A percentile compares a stretch with the other conserved stretches of the same genome.
Evolutionary conservation across 2,329 filamentous ascomycete species (phyloP).

Genomic region (Diatrype stigma): DNA sequence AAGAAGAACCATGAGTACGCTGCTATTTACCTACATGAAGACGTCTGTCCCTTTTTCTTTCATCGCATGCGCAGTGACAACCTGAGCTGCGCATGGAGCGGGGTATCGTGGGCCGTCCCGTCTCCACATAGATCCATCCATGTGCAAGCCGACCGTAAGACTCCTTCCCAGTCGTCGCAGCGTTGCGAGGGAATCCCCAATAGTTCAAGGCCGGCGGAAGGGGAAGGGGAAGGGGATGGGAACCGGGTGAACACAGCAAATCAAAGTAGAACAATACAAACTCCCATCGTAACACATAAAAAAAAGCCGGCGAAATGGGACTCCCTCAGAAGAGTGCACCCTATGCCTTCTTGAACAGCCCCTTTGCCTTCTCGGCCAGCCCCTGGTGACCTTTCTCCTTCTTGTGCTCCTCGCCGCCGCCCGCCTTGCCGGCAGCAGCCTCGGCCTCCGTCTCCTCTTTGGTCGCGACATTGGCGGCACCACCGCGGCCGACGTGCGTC

Average conservation of each 20-base stretch:
- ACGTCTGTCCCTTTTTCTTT: neutral
- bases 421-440: constrained; percentile 54
- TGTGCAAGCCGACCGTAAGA: neutral
- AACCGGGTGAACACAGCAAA: no score
- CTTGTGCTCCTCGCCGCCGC: constrained; percentile 20
- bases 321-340: constrained; percentile 8
- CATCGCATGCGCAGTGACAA: neutral
- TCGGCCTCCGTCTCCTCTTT: constrained; percentile 50
- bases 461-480: constrained; percentile 67
- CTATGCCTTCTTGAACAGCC: constrained; percentile 46
- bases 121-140: neutral
- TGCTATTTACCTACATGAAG: neutral
- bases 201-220: no score
- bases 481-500: constrained; percentile 68
- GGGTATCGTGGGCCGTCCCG: neutral
- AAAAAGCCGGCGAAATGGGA: no score
- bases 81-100: neutral
- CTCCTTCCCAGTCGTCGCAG: constrained; percentile 17
- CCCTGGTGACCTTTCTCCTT: constrained; percentile 19
- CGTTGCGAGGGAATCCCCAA: no score
- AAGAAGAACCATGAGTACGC: no score
- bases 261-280: no score
- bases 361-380: constrained; percentile 42
- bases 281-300: no score
- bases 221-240: no score